Evolutionary conservation across 768 basidiomycete species (phyloP), one percentile per base, ranked within the genome.

Genomic region (Leccinum uliginosum): DNA sequence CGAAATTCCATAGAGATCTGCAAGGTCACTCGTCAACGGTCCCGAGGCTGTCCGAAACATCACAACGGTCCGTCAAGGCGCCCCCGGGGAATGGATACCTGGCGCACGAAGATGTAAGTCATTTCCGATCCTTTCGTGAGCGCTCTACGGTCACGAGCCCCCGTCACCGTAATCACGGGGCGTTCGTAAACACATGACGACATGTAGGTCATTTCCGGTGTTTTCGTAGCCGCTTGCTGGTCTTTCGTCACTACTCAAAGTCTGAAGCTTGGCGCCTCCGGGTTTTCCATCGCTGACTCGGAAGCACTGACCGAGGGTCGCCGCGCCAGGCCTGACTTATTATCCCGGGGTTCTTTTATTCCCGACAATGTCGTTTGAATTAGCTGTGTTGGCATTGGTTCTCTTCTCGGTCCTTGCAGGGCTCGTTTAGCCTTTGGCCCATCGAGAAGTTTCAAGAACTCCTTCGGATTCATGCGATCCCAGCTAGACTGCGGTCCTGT

Each of bases 401-500:
- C 45, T 53, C 49, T 15, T 24, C 32, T 17, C 26, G 23, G 29
- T 55, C 27, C 32, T 27, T 46, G 45, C 12, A 43, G 26, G 43
- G 15, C 26, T 23, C 21, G 19, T 11, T 19, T 24, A 11, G 30
- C 23, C 32, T 53, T 24, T 19, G 47, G 29, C 30, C 12, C 15
- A 30, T 15, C 29, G 30, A 49, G 48, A 49, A 12, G 48, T 53
- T 59, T 55, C 57, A 43, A 19, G 26, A 19, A 17, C 11, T 21
- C 30, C 26, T 32, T 38, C 43, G 40, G 23, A 40, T 38, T 56
- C 52, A 4, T 19, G 64, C 66, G 64, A 21, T 38, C 21, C 6
- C 4, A 21, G n/a, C 64, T 66, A 15, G 49, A 67, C 59, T 60
- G 64, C 61, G 61, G 26, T 51, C 26, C 19, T 9, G 35, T 26